Base-by-base conservation (phyloP, 177 flowering plant species). In the Telopea speciosissima region DNA sequence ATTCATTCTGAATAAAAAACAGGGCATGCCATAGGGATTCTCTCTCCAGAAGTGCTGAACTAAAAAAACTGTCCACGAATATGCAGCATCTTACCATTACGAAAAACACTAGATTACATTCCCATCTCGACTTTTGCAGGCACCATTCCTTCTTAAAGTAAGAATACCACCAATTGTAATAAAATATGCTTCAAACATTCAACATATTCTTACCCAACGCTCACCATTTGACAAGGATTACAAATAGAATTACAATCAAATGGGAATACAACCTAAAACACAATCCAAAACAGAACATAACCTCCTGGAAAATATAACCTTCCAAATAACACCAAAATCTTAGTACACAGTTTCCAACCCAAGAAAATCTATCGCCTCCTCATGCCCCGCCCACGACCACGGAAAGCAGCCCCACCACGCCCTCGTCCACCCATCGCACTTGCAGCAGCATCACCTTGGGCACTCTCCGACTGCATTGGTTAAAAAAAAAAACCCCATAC, bases 391-490 rank as follows among this genome's bases (percentile, higher is more conserved):
- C 98, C 98, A 61, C 96, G 85, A 24, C 98, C 93, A 75, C 89
- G 84, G 68, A 84, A 80, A 67, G 68, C 90, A 65, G 74, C 80
- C 10, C 86, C 89, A 73, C 97, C 97, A 65, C 91, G 91, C 0
- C 99, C 94, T 77, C 99, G 79, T 8, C 97, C 88, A 63, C 88
- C 97, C 99, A 96, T 93, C 40, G 89, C 98, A 79, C 90, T 59
- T n/a, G 92, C 93, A 68, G 97, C 99, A 72, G 99, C 99, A 12
- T 95, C 99, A 69, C 99, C 98, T 72, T 95, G 99, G 10, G 99
- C 99, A 74, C 96, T 93, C 85, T 95, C 99, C 0, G 99, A 95
- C 99, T 95, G 92, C 85, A 83, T 14, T 70, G 60, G 19, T 24
- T 28, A 1, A 42, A n/a, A n/a, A n/a, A n/a, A n/a, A n/a, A n/a